Percentiles rank a stretch among this genome's conserved stretches.
Conservation (phyloP, 83 land plant genomes). For the Thuja plicata region DNA sequence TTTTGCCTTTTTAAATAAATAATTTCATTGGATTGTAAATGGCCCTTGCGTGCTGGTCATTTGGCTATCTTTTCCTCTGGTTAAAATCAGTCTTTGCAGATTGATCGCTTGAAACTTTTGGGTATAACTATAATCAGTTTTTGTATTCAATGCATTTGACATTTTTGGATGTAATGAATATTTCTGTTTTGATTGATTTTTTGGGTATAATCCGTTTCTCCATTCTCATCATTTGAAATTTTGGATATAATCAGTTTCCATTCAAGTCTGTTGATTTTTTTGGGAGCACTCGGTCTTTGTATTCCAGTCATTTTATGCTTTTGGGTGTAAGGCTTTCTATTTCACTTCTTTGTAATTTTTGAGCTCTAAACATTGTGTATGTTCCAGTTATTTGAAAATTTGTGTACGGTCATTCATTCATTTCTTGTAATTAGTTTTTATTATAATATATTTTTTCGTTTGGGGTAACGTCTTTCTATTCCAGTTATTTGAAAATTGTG, state of each 20-base stretch:
- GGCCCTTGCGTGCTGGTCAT: not conserved
- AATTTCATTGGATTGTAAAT: not conserved
- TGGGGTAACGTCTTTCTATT: not conserved
- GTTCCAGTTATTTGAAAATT: not conserved
- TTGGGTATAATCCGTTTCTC: not conserved
- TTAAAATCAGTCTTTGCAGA: not conserved
- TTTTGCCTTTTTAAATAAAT: not conserved
- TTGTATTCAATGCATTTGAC: not conserved
- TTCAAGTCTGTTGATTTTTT: not conserved
- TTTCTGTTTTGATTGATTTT: not conserved
- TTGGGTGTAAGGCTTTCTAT: not conserved
- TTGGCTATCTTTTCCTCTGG: not conserved
- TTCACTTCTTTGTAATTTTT: not conserved
- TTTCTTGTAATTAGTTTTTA: too few species aligned
- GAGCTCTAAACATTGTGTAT: not conserved
- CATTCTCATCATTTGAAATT: not conserved
- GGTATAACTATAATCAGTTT: not conserved
- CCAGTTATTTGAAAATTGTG: not conserved
- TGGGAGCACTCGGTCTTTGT: not conserved
- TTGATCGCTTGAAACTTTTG: not conserved
- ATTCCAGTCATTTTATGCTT: not conserved
- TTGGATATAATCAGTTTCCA: not conserved
- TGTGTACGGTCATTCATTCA: not conserved
- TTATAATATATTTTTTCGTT: too few species aligned
- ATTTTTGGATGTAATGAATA: not conserved